These are phyloP conservation scores for Globisporangium yorkense DNA, from an alignment of 352 stramenopile genomes.

Conservation along the genomic window DNA sequence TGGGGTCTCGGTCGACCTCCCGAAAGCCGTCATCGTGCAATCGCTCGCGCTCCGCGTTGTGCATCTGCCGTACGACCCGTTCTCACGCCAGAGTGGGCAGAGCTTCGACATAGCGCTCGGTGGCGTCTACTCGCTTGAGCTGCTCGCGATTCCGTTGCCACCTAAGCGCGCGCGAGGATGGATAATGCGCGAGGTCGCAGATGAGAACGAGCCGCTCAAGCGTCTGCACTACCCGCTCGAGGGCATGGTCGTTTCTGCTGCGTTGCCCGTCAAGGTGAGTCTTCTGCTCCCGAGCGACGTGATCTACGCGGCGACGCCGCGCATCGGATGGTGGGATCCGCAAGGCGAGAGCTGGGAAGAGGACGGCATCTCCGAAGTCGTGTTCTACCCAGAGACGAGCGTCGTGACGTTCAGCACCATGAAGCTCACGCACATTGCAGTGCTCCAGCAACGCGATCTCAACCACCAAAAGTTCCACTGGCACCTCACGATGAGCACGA, in stretches of 20 bases:
- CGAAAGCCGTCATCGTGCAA: conserved; percentile 73
- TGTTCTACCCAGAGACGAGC: conserved; percentile 49
- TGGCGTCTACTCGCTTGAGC: conserved; percentile 59
- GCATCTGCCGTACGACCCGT: conserved; percentile 55
- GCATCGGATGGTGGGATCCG: conserved; percentile 67
- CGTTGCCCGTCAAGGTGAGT: conserved; percentile 59
- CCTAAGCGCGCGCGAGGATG: conserved; percentile 66
- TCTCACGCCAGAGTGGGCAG: conserved; percentile 20
- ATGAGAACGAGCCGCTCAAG: conserved; percentile 40
- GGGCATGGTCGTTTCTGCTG: conserved; percentile 61
- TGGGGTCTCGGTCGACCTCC: conserved; percentile 60
- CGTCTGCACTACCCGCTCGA: conserved; percentile 70
- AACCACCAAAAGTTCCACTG: conserved; percentile 65
- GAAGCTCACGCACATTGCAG: conserved; percentile 63
- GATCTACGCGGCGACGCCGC: conserved; percentile 34
- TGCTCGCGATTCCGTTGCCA: conserved; percentile 58
- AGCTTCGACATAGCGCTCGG: conserved; percentile 47
- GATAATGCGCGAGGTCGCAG: conserved; percentile 68
- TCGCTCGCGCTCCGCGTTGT: conserved; percentile 62
- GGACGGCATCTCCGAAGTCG: conserved; percentile 67
- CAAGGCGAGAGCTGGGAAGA: conserved; percentile 52
- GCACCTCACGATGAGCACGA: conserved; percentile 56
- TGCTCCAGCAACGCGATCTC: conserved; percentile 61
- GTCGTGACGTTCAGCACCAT: conserved; percentile 67
- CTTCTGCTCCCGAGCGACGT: conserved; percentile 44